phyloP scores from a whole-genome alignment of 208 protist species.

The Trypanosoma congolense region DNA sequence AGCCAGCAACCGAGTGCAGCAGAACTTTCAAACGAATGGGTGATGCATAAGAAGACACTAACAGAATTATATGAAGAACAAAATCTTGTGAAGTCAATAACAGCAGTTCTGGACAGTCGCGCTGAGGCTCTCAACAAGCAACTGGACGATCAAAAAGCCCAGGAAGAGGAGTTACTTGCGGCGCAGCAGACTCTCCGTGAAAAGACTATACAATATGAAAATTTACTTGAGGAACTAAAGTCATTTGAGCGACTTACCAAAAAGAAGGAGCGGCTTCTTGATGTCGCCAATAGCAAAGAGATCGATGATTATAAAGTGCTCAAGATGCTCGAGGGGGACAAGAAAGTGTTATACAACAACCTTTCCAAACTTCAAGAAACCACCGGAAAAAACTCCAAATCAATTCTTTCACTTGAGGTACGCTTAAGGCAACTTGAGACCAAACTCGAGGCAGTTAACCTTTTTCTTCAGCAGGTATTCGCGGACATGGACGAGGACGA shows the following conservation, averaged over 20 bases:
- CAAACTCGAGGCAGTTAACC: slow-evolving; percentile 61
- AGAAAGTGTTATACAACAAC: slow-evolving; percentile 64
- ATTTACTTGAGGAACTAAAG: slow-evolving; percentile 49
- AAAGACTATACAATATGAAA: slow-evolving; percentile 28
- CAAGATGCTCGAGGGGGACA: slow-evolving; percentile 67
- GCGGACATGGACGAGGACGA: slow-evolving; percentile 35
- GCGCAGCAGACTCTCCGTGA: slow-evolving; percentile 46
- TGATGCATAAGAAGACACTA: slow-evolving; percentile 29
- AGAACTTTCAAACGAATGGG: slow-evolving; percentile 46
- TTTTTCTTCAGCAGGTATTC: slow-evolving; percentile 77
- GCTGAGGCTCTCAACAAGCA: slow-evolving; percentile 39
- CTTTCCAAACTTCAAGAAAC: slow-evolving; percentile 69
- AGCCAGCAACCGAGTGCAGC: slow-evolving; percentile 16
- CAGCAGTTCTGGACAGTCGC: slow-evolving; percentile 41
- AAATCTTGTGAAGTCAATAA: slow-evolving; percentile 32
- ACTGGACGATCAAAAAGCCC: slow-evolving; percentile 31
- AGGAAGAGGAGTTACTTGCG: slow-evolving; percentile 44
- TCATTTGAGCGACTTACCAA: slow-evolving; percentile 69
- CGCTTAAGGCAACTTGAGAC: slow-evolving; percentile 72
- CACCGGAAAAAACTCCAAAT: slow-evolving; percentile 64
- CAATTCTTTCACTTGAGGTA: slow-evolving; percentile 71
- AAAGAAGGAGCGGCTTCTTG: slow-evolving; percentile 77
- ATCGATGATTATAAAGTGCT: slow-evolving; percentile 63
- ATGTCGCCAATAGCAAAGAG: slow-evolving; percentile 17
- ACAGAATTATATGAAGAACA: slow-evolving; percentile 45